Evolutionary conservation across 139 green algal genomes (phyloP).

Genomic region (Tetraselmis chui): DNA sequence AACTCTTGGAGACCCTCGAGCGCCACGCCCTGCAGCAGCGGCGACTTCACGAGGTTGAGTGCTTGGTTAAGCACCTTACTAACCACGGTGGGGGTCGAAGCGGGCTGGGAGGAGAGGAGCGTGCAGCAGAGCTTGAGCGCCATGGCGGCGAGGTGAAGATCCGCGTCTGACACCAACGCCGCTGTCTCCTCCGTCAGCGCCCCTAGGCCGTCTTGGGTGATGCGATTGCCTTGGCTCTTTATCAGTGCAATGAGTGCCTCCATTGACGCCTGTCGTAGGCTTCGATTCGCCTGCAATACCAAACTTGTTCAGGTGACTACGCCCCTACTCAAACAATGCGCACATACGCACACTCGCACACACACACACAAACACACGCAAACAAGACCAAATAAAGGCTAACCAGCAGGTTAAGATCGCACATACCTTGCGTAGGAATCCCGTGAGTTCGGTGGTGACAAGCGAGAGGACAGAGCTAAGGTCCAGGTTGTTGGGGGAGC

Average conservation of each 20-base stretch:
- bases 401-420: no score
- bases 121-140: constrained; percentile 56
- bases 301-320: no score
- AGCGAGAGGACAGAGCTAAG: constrained; percentile 37
- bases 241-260: constrained; percentile 28
- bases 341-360: no score
- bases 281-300: constrained; percentile 51
- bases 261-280: constrained; percentile 73
- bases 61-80: background rate
- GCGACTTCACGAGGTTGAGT: constrained; percentile 50
- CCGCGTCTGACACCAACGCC: constrained; percentile 56
- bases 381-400: no score
- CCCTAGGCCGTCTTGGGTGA: background rate
- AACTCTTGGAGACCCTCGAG: constrained; percentile 52
- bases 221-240: background rate
- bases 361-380: no score
- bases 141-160: constrained; percentile 69
- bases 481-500: constrained; percentile 46
- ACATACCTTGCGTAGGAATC: constrained; percentile 79
- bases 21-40: constrained; percentile 72
- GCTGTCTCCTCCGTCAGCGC: constrained; percentile 40
- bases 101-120: constrained; percentile 40
- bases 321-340: no score
- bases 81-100: background rate
- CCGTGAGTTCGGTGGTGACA: constrained; percentile 61